Conservation (phyloP, 805 yeast genomes). For the Saccharomycopsis capsularis region DNA sequence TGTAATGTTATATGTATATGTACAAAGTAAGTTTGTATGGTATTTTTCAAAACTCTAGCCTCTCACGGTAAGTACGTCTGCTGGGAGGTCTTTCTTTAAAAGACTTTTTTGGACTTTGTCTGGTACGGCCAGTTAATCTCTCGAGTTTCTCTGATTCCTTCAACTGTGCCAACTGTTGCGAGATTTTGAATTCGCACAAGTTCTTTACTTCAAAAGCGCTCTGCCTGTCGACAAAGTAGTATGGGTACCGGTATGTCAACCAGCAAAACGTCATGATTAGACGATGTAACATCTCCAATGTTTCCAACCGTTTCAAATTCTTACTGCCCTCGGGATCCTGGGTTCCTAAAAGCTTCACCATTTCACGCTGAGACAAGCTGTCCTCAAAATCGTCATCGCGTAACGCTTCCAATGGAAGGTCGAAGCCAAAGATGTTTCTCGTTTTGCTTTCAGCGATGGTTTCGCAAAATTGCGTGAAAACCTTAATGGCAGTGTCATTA, state of each 20-base stretch:
- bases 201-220: conserved; percentile 65
- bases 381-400: not conserved
- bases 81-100: too few relatives aligned
- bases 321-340: not conserved
- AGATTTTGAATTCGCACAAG: conserved; percentile 51
- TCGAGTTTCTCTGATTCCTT: too few relatives aligned
- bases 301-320: conserved; percentile 17
- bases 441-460: conserved; percentile 39
- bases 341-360: not conserved
- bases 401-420: conserved; percentile 23
- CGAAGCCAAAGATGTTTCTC: conserved; percentile 15
- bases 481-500: conserved; percentile 10
- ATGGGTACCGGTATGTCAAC: conserved; percentile 84
- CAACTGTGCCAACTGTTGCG: conserved; percentile 25
- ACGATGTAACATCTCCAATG: conserved; percentile 62
- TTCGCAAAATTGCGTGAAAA: conserved; percentile 30
- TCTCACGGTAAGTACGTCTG: too few relatives aligned
- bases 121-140: too few relatives aligned
- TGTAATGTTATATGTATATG: too few relatives aligned
- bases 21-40: too few relatives aligned
- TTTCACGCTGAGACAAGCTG: not conserved
- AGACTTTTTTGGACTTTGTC: too few relatives aligned
- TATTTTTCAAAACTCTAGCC: too few relatives aligned
- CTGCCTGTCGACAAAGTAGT: conserved; percentile 66
- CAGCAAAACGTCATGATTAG: conserved; percentile 66